These are phyloP conservation scores for Plasmodium knowlesi DNA, from an alignment of 169 alveolate genomes.

Conservation along the genomic window DNA sequence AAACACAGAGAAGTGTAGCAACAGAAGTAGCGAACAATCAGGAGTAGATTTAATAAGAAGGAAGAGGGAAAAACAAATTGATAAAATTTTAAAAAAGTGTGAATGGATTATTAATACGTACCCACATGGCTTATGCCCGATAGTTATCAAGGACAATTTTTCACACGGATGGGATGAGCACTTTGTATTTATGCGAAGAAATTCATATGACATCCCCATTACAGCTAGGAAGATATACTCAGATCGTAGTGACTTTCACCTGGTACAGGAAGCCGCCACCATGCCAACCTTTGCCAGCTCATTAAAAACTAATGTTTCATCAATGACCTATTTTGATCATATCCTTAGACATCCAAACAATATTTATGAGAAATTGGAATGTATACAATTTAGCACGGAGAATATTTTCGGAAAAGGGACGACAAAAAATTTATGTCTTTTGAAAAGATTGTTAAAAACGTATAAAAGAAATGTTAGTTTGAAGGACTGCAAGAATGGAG, in stretches of 20 bases:
- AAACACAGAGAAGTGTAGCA: slow-evolving; percentile 28
- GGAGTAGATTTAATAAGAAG: slow-evolving; percentile 52
- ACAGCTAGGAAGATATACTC: slow-evolving; percentile 71
- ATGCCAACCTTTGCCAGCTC: slow-evolving; percentile 59
- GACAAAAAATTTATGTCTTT: slow-evolving; percentile 51
- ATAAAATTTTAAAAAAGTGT: slow-evolving; percentile 67
- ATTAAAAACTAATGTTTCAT: slow-evolving; percentile 51
- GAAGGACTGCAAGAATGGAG: slow-evolving; percentile 38
- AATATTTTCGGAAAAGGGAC: slow-evolving; percentile 59
- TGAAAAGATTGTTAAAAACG: slow-evolving; percentile 70
- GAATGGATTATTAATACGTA: slow-evolving; percentile 73
- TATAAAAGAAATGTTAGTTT: slow-evolving; percentile 27
- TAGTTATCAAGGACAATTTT: slow-evolving; percentile 21
- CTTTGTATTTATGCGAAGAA: slow-evolving; percentile 74
- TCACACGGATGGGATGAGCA: slow-evolving; percentile 76
- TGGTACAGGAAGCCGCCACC: slow-evolving; percentile 68
- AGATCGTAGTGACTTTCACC: slow-evolving; percentile 63
- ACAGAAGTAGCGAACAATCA: slow-evolving; percentile 17
- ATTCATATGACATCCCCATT: slow-evolving; percentile 71
- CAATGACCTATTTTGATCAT: slow-evolving; percentile 59
- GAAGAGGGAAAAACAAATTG: slow-evolving; percentile 68
- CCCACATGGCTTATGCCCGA: slow-evolving; percentile 69
- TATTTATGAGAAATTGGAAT: slow-evolving; percentile 56
- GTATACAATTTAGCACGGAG: slow-evolving; percentile 72
- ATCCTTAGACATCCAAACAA: slow-evolving; percentile 32